Evolutionary conservation across 805 yeast species (phyloP).

Genomic region (Starmerella roubikii): DNA sequence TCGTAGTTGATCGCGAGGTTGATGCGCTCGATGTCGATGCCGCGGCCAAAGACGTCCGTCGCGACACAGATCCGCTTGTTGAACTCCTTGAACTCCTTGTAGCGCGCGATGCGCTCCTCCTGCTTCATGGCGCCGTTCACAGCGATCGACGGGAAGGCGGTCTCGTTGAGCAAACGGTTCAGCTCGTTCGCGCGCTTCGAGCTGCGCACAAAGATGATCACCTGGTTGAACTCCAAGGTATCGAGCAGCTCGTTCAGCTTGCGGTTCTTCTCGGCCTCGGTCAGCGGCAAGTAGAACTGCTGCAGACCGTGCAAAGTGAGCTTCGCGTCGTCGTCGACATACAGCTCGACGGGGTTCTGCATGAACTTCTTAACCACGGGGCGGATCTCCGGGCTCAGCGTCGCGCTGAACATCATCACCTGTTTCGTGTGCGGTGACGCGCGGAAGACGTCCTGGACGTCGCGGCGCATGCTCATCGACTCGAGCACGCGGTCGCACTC

Average conservation of each 20-base stretch:
- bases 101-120: slow-evolving; percentile 94
- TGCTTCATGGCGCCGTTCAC: slow-evolving; percentile 93
- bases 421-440: slow-evolving; percentile 97
- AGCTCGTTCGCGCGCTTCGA: slow-evolving; percentile 85
- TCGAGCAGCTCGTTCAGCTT: slow-evolving; percentile 86
- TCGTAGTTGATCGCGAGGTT: slow-evolving; percentile 96
- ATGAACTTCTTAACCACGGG: slow-evolving; percentile 95
- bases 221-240: slow-evolving; percentile 93
- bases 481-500: slow-evolving; percentile 98
- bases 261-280: slow-evolving; percentile 85
- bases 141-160: slow-evolving; percentile 93
- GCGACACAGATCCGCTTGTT: slow-evolving; percentile 97
- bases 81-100: slow-evolving; percentile 92
- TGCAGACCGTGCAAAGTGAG: slow-evolving; percentile 95
- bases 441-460: slow-evolving; percentile 94
- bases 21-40: slow-evolving; percentile 97
- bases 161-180: slow-evolving; percentile 74
- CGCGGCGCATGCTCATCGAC: slow-evolving; percentile 87
- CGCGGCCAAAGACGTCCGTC: slow-evolving; percentile 98
- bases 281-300: slow-evolving; percentile 83
- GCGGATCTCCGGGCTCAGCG: slow-evolving; percentile 84
- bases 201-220: slow-evolving; percentile 86
- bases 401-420: slow-evolving; percentile 98
- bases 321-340: slow-evolving; percentile 95
- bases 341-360: slow-evolving; percentile 95